Percentiles rank a stretch among this genome's conserved stretches.
Conservation (phyloP, 441 rosid genomes). For the Aquilaria agallochum region DNA sequence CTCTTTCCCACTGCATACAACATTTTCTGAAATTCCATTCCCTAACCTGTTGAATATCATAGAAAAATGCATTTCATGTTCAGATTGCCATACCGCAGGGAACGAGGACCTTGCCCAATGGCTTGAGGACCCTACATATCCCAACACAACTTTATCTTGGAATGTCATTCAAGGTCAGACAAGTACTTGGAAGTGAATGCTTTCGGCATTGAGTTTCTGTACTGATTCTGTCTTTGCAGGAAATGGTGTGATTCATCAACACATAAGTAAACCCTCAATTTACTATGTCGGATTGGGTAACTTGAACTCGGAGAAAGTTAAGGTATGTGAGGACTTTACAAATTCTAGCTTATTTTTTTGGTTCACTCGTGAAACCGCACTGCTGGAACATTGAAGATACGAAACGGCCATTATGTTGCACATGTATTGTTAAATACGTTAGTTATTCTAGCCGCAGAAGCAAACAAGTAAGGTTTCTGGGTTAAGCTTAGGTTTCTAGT, state of each 20-base stretch:
- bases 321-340: constrained; percentile 41
- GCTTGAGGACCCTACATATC: constrained; percentile 84
- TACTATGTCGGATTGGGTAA: constrained; percentile 87
- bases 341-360: constrained; percentile 13
- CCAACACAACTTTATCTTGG: constrained; percentile 90
- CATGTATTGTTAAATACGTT: no score
- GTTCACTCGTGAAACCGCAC: background rate
- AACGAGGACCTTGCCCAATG: constrained; percentile 77
- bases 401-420: no score
- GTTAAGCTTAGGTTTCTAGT: no score
- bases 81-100: constrained; percentile 46
- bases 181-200: constrained; percentile 10
- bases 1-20: no score
- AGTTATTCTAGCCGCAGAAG: no score
- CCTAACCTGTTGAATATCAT: no score
- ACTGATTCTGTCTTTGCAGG: constrained; percentile 39
- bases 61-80: constrained; percentile 8
- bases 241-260: constrained; percentile 58
- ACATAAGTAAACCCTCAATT: constrained; percentile 59
- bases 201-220: constrained; percentile 7
- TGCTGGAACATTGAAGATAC: constrained; percentile 7
- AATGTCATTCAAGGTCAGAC: constrained; percentile 67
- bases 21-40: no score
- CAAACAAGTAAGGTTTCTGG: no score
- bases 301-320: constrained; percentile 62